Evolutionary conservation across 768 basidiomycete species (phyloP), one percentile per base, ranked within the genome.

Genomic region (Hydnum rufescens): DNA sequence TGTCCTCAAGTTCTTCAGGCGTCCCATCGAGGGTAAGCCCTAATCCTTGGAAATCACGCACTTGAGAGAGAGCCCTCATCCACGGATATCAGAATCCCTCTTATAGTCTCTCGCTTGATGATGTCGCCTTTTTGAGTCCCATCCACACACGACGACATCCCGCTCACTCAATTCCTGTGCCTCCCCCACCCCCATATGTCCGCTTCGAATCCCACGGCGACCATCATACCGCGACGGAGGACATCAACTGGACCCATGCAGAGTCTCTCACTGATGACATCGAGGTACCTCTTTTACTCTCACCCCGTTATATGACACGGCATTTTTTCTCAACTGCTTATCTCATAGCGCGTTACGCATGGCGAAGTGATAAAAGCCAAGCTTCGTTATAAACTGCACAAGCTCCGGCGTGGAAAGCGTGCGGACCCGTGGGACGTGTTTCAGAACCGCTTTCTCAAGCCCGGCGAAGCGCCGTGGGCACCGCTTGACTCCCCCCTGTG

Each of bases 311-410:
- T 13, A 8, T 13, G 44, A 1, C 8, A 13, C 26, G 44, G 44
- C 44, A 16, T 47, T 26, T 16, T 13, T 16, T 16, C 16, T 8
- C 8, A 28, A 13, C 13, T 13, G 13, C 25, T 26, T 47, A 26
- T 47, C 8, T 47, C 26, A 8, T 26, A 47, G 44, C 13, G 8
- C 1, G 26, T 25, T 47, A 47, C 44, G 1, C 8, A 47, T 28
- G 44, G 44, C 44, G 44, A 47, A 13, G 44, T 47, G 13, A 13
- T 47, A 13, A 47, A 47, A 28, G 44, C 44, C 26, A 47, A 47
- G 25, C 26, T 47, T 13, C 44, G 44, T 25, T 47, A 47, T 25
- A 47, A 47, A 25, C 44, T 47, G 26, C 44, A 47, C 26, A 47
- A 47, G 26, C 44, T 47, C 1, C 13, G 25, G 44, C 44, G 44